These are phyloP conservation scores for Kodamaea ohmeri DNA, from an alignment of 1,139 yeast species.

Conservation along the genomic window DNA sequence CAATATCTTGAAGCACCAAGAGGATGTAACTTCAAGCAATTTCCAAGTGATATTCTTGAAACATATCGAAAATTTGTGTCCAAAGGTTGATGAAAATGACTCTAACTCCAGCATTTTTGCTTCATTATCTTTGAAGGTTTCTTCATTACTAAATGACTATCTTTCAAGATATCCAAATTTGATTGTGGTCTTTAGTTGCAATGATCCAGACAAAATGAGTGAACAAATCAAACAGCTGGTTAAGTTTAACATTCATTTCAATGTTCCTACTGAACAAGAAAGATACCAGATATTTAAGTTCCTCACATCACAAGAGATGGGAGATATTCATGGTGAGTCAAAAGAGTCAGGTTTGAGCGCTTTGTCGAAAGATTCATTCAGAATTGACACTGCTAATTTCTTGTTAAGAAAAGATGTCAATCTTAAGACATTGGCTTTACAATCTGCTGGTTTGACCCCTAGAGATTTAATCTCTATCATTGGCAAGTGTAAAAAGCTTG, in stretches of 20 bases:
- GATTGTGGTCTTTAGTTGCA: constrained; percentile 66
- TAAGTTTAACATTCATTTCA: constrained; percentile 72
- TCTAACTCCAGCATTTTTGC: constrained; percentile 56
- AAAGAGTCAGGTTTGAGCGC: constrained; percentile 13
- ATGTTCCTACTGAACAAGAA: constrained; percentile 79
- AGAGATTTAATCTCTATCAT: constrained; percentile 75
- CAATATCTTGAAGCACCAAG: constrained; percentile 31
- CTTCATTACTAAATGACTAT: constrained; percentile 58
- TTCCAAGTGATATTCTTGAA: constrained; percentile 53
- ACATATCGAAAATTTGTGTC: constrained; percentile 75
- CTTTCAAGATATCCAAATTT: constrained; percentile 35
- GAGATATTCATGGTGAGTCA: constrained; percentile 11
- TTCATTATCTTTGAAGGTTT: constrained; percentile 57
- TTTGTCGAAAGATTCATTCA: constrained; percentile 16
- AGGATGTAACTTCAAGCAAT: constrained; percentile 18
- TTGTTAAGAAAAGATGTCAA: constrained; percentile 54
- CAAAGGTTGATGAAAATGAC: constrained; percentile 60
- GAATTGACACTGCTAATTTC: constrained; percentile 23
- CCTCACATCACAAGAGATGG: constrained; percentile 31
- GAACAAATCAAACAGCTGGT: constrained; percentile 65
- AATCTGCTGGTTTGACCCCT: constrained; percentile 92
- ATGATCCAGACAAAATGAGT: constrained; percentile 68
- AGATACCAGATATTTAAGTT: constrained; percentile 61
- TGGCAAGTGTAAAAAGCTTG: constrained; percentile 57
- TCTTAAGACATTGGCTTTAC: constrained; percentile 62